A percentile compares a stretch with the other conserved stretches of the same genome.
Conservation (phyloP, 2,329 filamentous ascomycete genomes). For the Colletotrichum sp. region DNA sequence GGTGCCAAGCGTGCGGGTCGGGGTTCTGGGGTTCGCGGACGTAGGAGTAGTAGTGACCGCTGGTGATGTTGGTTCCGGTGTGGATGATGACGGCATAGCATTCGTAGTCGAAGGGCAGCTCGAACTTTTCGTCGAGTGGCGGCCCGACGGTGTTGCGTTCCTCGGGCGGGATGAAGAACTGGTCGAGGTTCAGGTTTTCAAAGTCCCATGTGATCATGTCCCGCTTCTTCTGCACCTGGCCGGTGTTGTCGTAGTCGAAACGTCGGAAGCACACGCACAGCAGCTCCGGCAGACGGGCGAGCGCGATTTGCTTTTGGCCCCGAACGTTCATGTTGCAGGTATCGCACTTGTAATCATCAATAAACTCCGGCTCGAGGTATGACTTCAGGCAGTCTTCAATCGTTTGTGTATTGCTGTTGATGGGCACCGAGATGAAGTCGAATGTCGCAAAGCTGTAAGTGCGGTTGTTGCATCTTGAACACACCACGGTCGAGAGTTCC, state of each 20-base stretch:
- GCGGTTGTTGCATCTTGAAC: slow-evolving; percentile 61
- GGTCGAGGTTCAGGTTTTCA: slow-evolving; percentile 64
- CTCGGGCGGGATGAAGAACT: slow-evolving; percentile 44
- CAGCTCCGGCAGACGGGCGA: slow-evolving; percentile 80
- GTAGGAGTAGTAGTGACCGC: slow-evolving; percentile 82
- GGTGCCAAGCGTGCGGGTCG: slow-evolving; percentile 51
- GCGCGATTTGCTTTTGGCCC: slow-evolving; percentile 73
- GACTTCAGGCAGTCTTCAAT: slow-evolving; percentile 70
- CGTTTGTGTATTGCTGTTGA: slow-evolving; percentile 37
- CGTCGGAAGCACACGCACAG: slow-evolving; percentile 79
- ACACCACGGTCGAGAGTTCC: slow-evolving; percentile 74
- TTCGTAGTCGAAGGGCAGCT: slow-evolving; percentile 75
- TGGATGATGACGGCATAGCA: slow-evolving; percentile 87
- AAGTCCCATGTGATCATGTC: slow-evolving; percentile 80
- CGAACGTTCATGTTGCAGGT: slow-evolving; percentile 72
- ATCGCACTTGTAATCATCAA: slow-evolving; percentile 76
- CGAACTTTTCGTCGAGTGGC: slow-evolving; percentile 41
- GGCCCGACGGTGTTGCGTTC: slow-evolving; percentile 32
- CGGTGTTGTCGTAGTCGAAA: slow-evolving; percentile 41
- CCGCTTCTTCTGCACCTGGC: slow-evolving; percentile 60
- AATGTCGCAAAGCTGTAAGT: slow-evolving; percentile 48
- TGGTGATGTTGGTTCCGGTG: slow-evolving; percentile 67
- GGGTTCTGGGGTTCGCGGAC: slow-evolving; percentile 61
- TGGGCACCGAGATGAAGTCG: slow-evolving; percentile 59
- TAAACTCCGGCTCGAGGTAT: slow-evolving; percentile 70